Percentiles rank a stretch among this genome's conserved stretches.
Conservation (phyloP, 1,284 basidiomycete genomes). For the Butyriboletus appendiculatus region DNA sequence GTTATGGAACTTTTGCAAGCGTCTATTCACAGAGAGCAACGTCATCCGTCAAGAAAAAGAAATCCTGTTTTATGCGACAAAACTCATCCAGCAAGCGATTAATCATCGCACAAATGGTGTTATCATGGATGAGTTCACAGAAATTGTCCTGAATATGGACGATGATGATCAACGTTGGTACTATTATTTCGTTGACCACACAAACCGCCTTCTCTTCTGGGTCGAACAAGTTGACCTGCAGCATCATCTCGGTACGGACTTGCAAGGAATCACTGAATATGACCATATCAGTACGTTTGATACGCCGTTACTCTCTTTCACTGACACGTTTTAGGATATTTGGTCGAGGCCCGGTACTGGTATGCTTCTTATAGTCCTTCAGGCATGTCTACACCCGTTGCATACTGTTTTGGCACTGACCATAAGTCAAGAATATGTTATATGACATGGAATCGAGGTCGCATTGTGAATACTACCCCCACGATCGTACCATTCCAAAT, state of each 20-base stretch:
- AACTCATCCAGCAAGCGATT: slow-evolving; percentile 3
- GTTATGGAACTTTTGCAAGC: not conserved
- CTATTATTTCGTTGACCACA: slow-evolving; percentile 3
- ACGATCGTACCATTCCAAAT: slow-evolving; percentile 6
- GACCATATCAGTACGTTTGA: slow-evolving; percentile 15
- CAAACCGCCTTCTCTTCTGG: slow-evolving; percentile 16
- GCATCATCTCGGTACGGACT: not conserved
- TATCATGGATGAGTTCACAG: slow-evolving; percentile 15
- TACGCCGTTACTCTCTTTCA: not conserved
- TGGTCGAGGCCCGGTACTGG: slow-evolving; percentile 15
- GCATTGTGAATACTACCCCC: slow-evolving; percentile 22
- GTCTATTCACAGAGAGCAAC: slow-evolving; percentile 16
- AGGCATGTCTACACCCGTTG: not conserved
- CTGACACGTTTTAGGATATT: slow-evolving; percentile 16
- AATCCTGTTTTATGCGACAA: no score
- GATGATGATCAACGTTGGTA: no score
- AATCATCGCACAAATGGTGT: not conserved
- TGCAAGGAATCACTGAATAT: slow-evolving; percentile 3
- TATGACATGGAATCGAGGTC: slow-evolving; percentile 8
- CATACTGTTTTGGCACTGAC: not conserved
- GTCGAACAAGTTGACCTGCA: not conserved
- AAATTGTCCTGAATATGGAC: slow-evolving; percentile 17
- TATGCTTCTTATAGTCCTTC: not conserved
- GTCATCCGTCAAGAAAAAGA: not conserved
- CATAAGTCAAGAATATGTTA: not conserved